These are phyloP conservation scores for Venturia aucupariae DNA, from an alignment of 2,329 filamentous ascomycete species.

Conservation along the genomic window DNA sequence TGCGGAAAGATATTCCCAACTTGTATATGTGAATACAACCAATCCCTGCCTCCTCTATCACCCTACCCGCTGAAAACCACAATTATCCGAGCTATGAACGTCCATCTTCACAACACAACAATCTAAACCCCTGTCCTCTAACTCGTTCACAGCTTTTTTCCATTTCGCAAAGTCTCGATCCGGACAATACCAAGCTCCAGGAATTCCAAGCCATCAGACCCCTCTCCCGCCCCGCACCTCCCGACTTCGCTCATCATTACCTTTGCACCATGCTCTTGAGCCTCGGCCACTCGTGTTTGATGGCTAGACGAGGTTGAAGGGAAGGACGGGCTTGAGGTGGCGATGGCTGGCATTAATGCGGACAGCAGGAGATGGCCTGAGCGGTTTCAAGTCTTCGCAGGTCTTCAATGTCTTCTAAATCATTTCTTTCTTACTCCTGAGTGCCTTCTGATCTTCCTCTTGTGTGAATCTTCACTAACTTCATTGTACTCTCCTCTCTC, in stretches of 20 bases:
- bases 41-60: not conserved
- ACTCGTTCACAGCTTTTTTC: not conserved
- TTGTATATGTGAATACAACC: not conserved
- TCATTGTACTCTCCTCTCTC: not conserved
- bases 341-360: not conserved
- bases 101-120: not conserved
- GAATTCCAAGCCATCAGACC: not conserved
- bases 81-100: not conserved
- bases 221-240: not conserved
- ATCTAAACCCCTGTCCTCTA: not conserved
- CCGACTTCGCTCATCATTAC: not conserved
- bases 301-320: not conserved
- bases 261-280: not conserved
- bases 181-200: not conserved
- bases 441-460: not conserved
- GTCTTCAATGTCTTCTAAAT: not conserved
- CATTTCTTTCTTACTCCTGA: not conserved
- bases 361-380: not conserved
- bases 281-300: not conserved
- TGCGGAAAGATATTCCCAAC: not conserved
- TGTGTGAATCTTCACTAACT: not conserved
- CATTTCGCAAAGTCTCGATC: not conserved
- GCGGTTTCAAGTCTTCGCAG: no score
- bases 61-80: not conserved
- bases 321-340: not conserved